These are phyloP conservation scores for Candida argentea DNA, from an alignment of 805 yeast species.

Conservation along the genomic window DNA sequence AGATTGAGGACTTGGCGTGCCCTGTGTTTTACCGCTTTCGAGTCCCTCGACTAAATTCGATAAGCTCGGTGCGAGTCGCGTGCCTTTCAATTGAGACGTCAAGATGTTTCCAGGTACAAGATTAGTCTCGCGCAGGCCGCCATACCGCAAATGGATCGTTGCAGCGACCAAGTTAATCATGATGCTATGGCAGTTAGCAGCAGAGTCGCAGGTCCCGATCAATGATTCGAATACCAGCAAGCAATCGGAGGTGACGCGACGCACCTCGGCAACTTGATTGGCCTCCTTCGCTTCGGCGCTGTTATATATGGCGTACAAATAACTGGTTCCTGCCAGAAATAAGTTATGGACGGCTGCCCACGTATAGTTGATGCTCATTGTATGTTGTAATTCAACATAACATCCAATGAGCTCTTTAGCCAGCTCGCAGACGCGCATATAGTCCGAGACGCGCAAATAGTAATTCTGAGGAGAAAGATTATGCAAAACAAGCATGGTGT, in stretches of 20 bases:
- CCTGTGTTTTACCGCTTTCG: neutral
- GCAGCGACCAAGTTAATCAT: slow-evolving; percentile 67
- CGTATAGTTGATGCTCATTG: slow-evolving; percentile 63
- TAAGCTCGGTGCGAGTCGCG: neutral
- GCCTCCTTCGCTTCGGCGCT: slow-evolving; percentile 42
- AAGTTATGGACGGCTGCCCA: slow-evolving; percentile 91
- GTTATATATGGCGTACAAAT: slow-evolving; percentile 65
- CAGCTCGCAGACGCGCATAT: slow-evolving; percentile 46
- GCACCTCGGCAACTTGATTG: slow-evolving; percentile 34
- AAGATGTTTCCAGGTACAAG: no score
- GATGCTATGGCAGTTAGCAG: slow-evolving; percentile 58
- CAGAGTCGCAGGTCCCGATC: slow-evolving; percentile 69
- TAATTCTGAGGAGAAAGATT: slow-evolving; percentile 70
- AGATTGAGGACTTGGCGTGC: neutral
- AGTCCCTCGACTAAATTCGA: neutral
- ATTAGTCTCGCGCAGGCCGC: no score
- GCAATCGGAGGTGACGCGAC: slow-evolving; percentile 43
- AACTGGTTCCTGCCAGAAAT: slow-evolving; percentile 84
- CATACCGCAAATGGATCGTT: slow-evolving; percentile 49
- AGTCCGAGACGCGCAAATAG: slow-evolving; percentile 43
- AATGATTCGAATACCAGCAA: slow-evolving; percentile 50
- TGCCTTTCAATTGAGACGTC: no score
- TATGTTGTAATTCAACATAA: slow-evolving; percentile 48
- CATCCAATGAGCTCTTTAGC: slow-evolving; percentile 57
- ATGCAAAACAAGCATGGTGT: slow-evolving; percentile 59